Evolutionary conservation across 768 basidiomycete species (phyloP), one percentile per base, ranked within the genome.

Genomic region (Phaeotremella skinneri): DNA sequence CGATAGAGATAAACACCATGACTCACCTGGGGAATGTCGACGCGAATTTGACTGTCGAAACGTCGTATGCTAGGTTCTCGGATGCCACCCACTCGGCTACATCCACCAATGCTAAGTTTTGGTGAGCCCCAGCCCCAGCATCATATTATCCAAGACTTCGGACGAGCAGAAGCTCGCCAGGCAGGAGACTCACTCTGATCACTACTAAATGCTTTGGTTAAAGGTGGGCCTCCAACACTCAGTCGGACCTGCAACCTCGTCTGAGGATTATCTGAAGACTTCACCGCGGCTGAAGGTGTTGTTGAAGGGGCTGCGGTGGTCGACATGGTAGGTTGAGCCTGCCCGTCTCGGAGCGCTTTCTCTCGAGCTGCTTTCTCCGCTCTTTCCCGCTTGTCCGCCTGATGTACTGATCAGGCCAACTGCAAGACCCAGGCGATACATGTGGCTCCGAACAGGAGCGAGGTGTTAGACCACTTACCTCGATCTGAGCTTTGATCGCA

Each of bases 401-500:
- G 52, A 20, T n/a, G 49, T 30, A 54, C 11, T 52, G 4, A 64
- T 37, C 48, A 51, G 23, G 52, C 49, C 37, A 2, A 2, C 2
- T 20, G 23, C n/a, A 23, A 30, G 16, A 43, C 32, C 34, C 30
- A 31, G 60, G 31, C 3, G 20, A 2, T 21, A 16, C 29, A 7
- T n/a, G 32, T 49, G 4, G 31, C 49, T 48, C 4, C 11, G 3
- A 17, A 23, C 13, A 20, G 3, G 29, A 7, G 49, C 27, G 45
- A 20, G 54, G 16, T 13, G 32, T 4, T 9, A 32, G 14, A 13
- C 21, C 25, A 47, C 63, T 57, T 41, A 68, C 70, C 77, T 93
- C 92, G 64, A 97, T 96, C 75, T 96, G 92, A 0, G 88, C 90
- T 73, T 91, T 91, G 71, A 97, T 81, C 0, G 89, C 88, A 2